Evolutionary conservation across 768 basidiomycete species (phyloP).

Genomic region (Rhizopogon sp.): DNA sequence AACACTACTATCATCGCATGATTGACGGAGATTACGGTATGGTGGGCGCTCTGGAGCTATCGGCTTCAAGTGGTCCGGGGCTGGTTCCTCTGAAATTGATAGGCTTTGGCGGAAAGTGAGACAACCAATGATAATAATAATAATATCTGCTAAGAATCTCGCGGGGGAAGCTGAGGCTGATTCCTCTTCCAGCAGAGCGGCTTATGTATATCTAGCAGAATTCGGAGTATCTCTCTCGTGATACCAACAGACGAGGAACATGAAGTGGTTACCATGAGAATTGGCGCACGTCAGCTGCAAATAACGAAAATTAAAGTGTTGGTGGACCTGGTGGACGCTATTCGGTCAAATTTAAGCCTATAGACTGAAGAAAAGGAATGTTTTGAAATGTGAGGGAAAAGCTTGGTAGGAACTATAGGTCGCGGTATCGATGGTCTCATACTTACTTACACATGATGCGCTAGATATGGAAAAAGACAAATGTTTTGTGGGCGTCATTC

Average conservation of each 20-base stretch:
- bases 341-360: conserved; percentile 10
- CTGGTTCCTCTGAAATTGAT: conserved; percentile 23
- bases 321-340: conserved; percentile 1
- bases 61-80: conserved; percentile 9
- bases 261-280: conserved; percentile 9
- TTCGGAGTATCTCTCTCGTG: not conserved
- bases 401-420: conserved; percentile 12
- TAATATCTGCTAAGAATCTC: conserved; percentile 8
- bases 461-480: conserved; percentile 6
- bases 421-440: conserved; percentile 18
- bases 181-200: not conserved
- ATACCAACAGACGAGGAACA: not conserved
- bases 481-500: conserved; percentile 16
- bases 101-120: conserved; percentile 28
- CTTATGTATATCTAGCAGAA: not conserved
- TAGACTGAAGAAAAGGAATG: conserved; percentile 10
- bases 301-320: conserved; percentile 5
- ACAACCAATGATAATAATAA: conserved; percentile 13
- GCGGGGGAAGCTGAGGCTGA: no score
- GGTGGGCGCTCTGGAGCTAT: conserved; percentile 21
- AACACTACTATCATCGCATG: conserved; percentile 2
- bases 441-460: conserved; percentile 3
- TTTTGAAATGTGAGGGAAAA: conserved; percentile 12
- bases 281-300: conserved; percentile 16
- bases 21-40: conserved; percentile 31